These are phyloP conservation scores for Capsicum baccatum DNA, from an alignment of 257 asterid species.

Conservation along the genomic window DNA sequence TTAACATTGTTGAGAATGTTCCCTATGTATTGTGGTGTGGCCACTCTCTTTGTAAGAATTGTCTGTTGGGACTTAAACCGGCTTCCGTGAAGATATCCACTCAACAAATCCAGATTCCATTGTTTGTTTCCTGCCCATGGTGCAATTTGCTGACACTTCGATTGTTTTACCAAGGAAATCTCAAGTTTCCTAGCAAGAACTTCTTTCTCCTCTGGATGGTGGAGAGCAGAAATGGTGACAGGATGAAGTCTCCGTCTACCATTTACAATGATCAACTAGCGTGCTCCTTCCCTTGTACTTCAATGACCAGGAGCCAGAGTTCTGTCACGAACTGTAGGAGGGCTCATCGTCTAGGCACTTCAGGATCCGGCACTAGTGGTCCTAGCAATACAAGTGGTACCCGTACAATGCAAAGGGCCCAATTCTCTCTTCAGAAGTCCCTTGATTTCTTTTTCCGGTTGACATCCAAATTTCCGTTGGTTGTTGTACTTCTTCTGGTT, in stretches of 20 bases:
- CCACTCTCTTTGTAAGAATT: slow-evolving; percentile 88
- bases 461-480: slow-evolving; percentile 71
- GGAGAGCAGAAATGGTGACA: slow-evolving; percentile 84
- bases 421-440: slow-evolving; percentile 65
- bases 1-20: slow-evolving; percentile 88
- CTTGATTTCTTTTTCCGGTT: slow-evolving; percentile 68
- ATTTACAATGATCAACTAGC: slow-evolving; percentile 51
- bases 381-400: slow-evolving; percentile 34
- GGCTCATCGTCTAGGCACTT: slow-evolving; percentile 45
- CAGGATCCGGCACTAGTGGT: slow-evolving; percentile 39
- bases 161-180: slow-evolving; percentile 67
- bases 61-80: slow-evolving; percentile 71
- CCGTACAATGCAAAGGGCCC: slow-evolving; percentile 52
- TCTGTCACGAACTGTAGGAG: slow-evolving; percentile 47
- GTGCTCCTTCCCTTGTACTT: slow-evolving; percentile 52
- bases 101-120: slow-evolving; percentile 73
- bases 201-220: slow-evolving; percentile 94
- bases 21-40: slow-evolving; percentile 96
- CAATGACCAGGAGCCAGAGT: slow-evolving; percentile 42
- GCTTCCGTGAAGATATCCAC: slow-evolving; percentile 68
- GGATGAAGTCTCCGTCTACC: slow-evolving; percentile 56
- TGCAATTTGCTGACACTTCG: slow-evolving; percentile 82
- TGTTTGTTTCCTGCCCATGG: slow-evolving; percentile 91
- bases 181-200: slow-evolving; percentile 79
- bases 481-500: slow-evolving; percentile 59